A percentile compares a stretch with the other conserved stretches of the same genome.
phyloP scores from a whole-genome alignment of 257 asterid species.

The Eustoma russellianum region DNA sequence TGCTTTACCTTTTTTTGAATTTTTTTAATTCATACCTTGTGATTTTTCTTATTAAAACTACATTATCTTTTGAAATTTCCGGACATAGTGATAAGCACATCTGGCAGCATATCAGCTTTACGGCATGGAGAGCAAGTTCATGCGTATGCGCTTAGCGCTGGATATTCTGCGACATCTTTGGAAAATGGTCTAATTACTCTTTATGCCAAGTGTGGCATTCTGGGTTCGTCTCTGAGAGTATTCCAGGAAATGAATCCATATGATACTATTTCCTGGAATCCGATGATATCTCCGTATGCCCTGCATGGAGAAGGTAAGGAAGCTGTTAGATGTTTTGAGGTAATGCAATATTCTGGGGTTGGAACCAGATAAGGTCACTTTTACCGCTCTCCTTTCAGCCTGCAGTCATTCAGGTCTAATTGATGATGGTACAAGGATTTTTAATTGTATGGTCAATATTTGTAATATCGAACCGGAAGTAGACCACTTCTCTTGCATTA shows the following conservation, averaged over 20 bases:
- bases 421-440: slow-evolving; percentile 46
- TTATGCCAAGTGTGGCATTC: slow-evolving; percentile 64
- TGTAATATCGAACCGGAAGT: slow-evolving; percentile 44
- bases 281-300: slow-evolving; percentile 62
- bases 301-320: slow-evolving; percentile 67
- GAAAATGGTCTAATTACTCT: slow-evolving; percentile 60
- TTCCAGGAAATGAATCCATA: slow-evolving; percentile 38
- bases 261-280: slow-evolving; percentile 73
- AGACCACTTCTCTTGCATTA: slow-evolving; percentile 62
- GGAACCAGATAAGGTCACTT: slow-evolving; percentile 65
- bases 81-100: slow-evolving; percentile 59
- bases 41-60: no score
- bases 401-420: slow-evolving; percentile 82
- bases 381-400: slow-evolving; percentile 78
- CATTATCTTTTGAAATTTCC: no score
- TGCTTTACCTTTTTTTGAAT: no score
- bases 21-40: no score
- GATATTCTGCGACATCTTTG: slow-evolving; percentile 40
- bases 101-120: slow-evolving; percentile 49
- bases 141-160: slow-evolving; percentile 30
- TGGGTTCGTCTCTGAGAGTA: slow-evolving; percentile 44
- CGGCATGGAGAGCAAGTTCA: slow-evolving; percentile 63
- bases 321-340: slow-evolving; percentile 56
- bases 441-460: slow-evolving; percentile 40
- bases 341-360: slow-evolving; percentile 37